These are phyloP conservation scores for Jatropha multifida DNA, from an alignment of 441 rosid species.

Conservation along the genomic window DNA sequence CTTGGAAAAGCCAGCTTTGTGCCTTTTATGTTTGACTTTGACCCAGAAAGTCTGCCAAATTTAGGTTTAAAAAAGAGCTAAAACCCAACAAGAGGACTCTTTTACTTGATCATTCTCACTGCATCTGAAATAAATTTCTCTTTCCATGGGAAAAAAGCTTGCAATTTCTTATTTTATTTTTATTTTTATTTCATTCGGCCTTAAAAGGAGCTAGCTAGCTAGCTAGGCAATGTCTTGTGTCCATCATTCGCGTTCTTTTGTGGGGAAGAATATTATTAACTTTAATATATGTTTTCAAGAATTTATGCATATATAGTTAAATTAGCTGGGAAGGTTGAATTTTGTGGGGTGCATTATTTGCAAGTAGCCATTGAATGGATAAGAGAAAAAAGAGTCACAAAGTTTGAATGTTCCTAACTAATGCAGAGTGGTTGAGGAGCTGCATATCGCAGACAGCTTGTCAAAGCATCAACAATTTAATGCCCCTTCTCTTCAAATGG, in stretches of 20 bases:
- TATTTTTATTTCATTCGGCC: neutral
- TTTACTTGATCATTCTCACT: neutral
- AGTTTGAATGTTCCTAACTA: neutral
- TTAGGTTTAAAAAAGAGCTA: neutral
- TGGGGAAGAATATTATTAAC: neutral
- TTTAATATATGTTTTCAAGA: too few species aligned
- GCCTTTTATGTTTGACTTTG: slow-evolving; percentile 1
- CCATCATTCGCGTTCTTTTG: neutral
- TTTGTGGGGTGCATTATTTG: neutral
- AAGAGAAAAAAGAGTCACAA: neutral
- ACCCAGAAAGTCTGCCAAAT: neutral
- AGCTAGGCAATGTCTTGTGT: neutral
- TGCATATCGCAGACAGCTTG: neutral
- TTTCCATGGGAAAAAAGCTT: too few species aligned
- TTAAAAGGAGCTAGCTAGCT: neutral
- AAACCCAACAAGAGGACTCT: neutral
- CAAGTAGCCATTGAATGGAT: neutral
- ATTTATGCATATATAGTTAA: too few species aligned
- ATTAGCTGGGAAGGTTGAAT: neutral
- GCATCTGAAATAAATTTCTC: neutral
- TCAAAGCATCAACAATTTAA: neutral
- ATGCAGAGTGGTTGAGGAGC: neutral
- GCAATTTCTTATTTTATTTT: too few species aligned
- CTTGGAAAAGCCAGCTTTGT: neutral
- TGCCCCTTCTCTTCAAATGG: too few species aligned